Evolutionary conservation across 768 basidiomycete species (phyloP), one percentile per base, ranked within the genome.

Genomic region (Suillus subaureus): DNA sequence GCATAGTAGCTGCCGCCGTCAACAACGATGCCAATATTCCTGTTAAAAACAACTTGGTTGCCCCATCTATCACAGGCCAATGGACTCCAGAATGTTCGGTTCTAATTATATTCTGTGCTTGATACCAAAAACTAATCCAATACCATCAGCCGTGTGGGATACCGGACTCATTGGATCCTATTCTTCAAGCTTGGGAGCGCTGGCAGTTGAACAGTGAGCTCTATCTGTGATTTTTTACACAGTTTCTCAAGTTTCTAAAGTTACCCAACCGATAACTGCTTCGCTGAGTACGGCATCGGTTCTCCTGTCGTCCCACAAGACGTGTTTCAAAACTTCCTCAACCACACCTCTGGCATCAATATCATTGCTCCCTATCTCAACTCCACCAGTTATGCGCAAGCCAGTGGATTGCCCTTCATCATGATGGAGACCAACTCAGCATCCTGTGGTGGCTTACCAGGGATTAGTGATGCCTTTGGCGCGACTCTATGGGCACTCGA

Each of bases 391-490:
- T 69, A 73, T 54, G 80, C 81, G 11, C 73, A 78, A 60, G 70
- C 75, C 9, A 61, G 45, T 6, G 70, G 70, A 16, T 79, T 79
- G 70, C 81, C 82, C 39, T 75, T 85, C 65, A 69, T 84, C 60
- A 84, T 87, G 83, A 78, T 85, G 68, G 85, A 87, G 73, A 85
- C 83, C 43, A 84, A 84, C 68, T 80, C 82, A 9, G 85, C 84
- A 0, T 81, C 80, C 56, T 87, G 85, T 72, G 84, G 83, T 64
- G 85, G 85, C n/a, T 85, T 85, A 70, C 73, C 80, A 18, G 85
- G 85, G 5, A 68, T 87, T 63, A 81, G 79, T 45, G 83, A 85
- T 68, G 79, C 77, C 45, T 86, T 86, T 62, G 83, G 80, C 3
- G 81, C 81, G 2, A 79, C 83, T 21, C 75, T 86, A 31, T 87